These are phyloP conservation scores for Chrysoporthe cubensis DNA, from an alignment of 2,329 filamentous ascomycete species.

Conservation along the genomic window DNA sequence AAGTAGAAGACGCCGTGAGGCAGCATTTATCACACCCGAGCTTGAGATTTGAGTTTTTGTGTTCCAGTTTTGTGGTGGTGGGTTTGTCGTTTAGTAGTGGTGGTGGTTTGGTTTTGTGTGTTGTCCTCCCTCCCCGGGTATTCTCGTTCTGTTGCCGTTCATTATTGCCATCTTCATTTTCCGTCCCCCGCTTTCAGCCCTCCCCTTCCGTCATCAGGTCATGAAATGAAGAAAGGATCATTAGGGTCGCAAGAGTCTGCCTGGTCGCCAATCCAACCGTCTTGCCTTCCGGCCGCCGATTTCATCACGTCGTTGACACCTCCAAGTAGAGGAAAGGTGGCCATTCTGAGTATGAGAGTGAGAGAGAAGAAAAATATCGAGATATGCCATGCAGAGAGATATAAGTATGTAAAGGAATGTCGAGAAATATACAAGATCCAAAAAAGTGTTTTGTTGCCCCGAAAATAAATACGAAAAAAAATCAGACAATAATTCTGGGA, in stretches of 20 bases:
- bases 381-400: conserved; percentile 2
- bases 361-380: background rate
- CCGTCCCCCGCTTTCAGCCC: conserved; percentile 26
- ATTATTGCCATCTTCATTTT: conserved; percentile 15
- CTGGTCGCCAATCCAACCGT: background rate
- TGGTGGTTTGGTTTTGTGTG: conserved; percentile 1
- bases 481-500: conserved; percentile 8
- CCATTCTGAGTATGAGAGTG: background rate
- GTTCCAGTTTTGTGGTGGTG: conserved; percentile 23
- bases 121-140: conserved; percentile 6
- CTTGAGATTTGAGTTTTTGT: conserved; percentile 25
- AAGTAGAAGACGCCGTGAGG: conserved; percentile 49
- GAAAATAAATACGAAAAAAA: background rate
- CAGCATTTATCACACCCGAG: conserved; percentile 45
- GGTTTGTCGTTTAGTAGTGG: conserved; percentile 1
- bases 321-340: background rate
- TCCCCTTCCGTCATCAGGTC: conserved; percentile 31
- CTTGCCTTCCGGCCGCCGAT: conserved; percentile 6
- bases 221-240: conserved; percentile 18
- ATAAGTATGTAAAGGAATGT: conserved; percentile 8
- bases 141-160: conserved; percentile 18
- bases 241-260: conserved; percentile 4
- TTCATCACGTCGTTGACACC: conserved; percentile 11
- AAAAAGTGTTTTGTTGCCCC: conserved; percentile 3
- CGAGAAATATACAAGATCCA: conserved; percentile 18